Base-by-base conservation (phyloP, 2,329 filamentous ascomycete species). In the Cladophialophora chaetospira region DNA sequence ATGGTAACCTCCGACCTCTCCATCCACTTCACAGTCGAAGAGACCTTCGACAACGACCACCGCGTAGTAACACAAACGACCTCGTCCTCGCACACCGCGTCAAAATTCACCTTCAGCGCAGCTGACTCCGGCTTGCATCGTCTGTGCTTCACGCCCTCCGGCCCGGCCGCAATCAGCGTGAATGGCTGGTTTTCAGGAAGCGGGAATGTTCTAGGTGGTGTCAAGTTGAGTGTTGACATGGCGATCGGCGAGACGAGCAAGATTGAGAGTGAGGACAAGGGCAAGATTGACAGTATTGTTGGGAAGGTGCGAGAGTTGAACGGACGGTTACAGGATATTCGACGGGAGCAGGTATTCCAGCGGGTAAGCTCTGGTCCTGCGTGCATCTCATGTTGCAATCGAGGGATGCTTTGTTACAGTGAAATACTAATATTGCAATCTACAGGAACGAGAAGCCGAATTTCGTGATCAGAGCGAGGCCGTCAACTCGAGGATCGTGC, bases 11-110 rank as follows among this genome's bases (percentile, higher is more conserved):
- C 86, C 63, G 87, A 87, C 63, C 79, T 96, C 61, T 87, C 83
- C 76, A 88, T 97, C 72, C 89, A 87, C 77, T 95, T 97, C 69
- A 92, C 90, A 13, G 93, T 97, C 56, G 92, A 97, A 67, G 94
- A 99, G 80, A 83, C 88, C 69, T 99, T 99, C 76, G 92, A 97
- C 82, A 93, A 95, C 75, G 88, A 97, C 79, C 94, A 99, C 83
- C 91, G 92, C 63, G 89, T 99, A 61, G 89, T 97, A 62, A 65
- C 58, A 2, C 65, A 67, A 38, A 64, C 62, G 15, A 89, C 87
- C 64, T 91, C 96, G 75, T 87, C 88, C 60, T 92, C 93, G 68
- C 75, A 82, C 38, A 76, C 84, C 59, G 78, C 82, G 40, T 92
- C 94, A 66, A 88, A 89, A 70, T 97, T 97, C 81, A 97, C 93